Evolutionary conservation across 2,329 filamentous ascomycete species (phyloP).

Genomic region (Ustulina deusta): DNA sequence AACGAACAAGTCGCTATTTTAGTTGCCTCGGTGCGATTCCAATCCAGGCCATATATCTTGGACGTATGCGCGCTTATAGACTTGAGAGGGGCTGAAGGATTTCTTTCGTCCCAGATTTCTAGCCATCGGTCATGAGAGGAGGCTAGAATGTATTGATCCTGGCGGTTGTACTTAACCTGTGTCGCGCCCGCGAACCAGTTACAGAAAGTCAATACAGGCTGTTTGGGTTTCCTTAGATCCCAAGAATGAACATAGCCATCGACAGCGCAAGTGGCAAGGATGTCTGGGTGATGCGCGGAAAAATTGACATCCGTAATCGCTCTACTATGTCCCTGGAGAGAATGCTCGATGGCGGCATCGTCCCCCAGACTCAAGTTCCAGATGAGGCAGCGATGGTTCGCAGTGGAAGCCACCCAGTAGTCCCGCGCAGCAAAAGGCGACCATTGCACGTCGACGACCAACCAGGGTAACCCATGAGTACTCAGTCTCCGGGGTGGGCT

Average conservation of each 20-base stretch:
- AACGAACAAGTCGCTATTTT: conserved; percentile 88
- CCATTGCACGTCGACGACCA: conserved; percentile 97
- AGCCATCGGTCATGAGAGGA: conserved; percentile 91
- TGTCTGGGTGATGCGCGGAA: conserved; percentile 89
- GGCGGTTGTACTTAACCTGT: conserved; percentile 94
- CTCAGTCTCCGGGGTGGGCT: conserved; percentile 84
- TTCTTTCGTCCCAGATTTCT: conserved; percentile 90
- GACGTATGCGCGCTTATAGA: conserved; percentile 90
- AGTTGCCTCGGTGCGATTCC: conserved; percentile 82
- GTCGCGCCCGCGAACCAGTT: conserved; percentile 95
- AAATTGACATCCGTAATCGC: conserved; percentile 98
- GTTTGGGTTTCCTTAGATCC: conserved; percentile 81
- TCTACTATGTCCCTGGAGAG: conserved; percentile 84
- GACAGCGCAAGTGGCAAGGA: conserved; percentile 89
- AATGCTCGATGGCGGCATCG: conserved; percentile 85
- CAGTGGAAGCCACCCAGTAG: conserved; percentile 94
- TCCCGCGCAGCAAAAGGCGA: conserved; percentile 90
- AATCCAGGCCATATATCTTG: conserved; percentile 95
- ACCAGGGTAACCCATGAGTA: conserved; percentile 89
- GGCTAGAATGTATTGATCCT: conserved; percentile 86
- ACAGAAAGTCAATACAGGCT: conserved; percentile 83
- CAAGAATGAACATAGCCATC: conserved; percentile 94
- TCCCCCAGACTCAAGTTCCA: conserved; percentile 89
- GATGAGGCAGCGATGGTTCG: conserved; percentile 92
- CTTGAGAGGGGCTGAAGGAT: conserved; percentile 79